phyloP scores from a whole-genome alignment of 2,329 filamentous ascomycete genomes.

The Botrytis elliptica region DNA sequence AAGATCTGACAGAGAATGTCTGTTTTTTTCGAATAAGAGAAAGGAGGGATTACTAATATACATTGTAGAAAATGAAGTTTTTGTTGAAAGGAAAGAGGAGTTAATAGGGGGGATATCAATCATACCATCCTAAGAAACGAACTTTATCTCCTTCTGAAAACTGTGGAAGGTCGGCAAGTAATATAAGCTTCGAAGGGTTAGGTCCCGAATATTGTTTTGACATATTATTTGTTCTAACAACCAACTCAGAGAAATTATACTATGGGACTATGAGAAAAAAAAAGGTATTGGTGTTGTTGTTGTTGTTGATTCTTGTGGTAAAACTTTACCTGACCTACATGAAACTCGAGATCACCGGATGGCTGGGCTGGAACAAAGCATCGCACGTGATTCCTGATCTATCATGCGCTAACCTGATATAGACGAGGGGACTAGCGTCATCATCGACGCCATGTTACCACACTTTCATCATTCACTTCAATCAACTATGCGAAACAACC shows the following conservation, averaged over 20 bases:
- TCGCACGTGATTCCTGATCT: neutral
- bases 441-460: conserved; percentile 25
- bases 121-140: conserved; percentile 88
- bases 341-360: neutral
- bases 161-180: conserved; percentile 36
- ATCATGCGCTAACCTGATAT: conserved; percentile 7
- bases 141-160: conserved; percentile 62
- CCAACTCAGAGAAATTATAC: neutral
- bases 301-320: neutral
- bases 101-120: conserved; percentile 23
- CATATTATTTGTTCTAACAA: conserved; percentile 1
- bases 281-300: neutral
- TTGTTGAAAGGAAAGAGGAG: neutral
- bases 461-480: conserved; percentile 31
- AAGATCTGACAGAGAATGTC: neutral
- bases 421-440: conserved; percentile 24
- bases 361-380: neutral
- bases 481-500: conserved; percentile 19
- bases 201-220: conserved; percentile 35
- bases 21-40: neutral
- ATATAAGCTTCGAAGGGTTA: conserved; percentile 31
- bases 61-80: neutral
- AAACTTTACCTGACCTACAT: neutral
- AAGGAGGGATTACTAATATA: neutral
- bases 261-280: neutral